A percentile compares a stretch with the other conserved stretches of the same genome.
Evolutionary conservation across 257 asterid species (phyloP).

Genomic region (Solanum chiquidenum): DNA sequence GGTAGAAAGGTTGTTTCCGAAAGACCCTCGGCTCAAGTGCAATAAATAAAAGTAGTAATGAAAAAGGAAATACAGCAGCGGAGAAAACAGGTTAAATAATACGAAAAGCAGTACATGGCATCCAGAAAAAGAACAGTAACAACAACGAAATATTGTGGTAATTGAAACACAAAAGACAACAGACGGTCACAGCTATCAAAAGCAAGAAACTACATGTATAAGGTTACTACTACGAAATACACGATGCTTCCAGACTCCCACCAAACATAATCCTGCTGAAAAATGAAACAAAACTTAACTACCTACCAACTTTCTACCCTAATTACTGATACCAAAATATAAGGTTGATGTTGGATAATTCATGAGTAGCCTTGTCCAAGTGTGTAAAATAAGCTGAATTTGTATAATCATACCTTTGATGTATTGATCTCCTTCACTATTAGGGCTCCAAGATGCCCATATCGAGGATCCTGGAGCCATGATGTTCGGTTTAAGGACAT

Average conservation of each 20-base stretch:
- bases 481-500: slow-evolving; percentile 60
- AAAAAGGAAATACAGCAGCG: neutral
- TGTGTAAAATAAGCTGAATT: neutral
- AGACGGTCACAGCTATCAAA: neutral
- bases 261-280: neutral
- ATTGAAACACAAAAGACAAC: neutral
- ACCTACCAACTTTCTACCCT: neutral
- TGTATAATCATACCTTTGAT: slow-evolving; percentile 23
- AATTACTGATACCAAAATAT: neutral
- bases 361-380: neutral
- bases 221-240: neutral
- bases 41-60: neutral
- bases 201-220: neutral
- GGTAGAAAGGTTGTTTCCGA: neutral
- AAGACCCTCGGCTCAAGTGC: neutral
- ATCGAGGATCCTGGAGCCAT: slow-evolving; percentile 76
- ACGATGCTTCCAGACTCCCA: neutral
- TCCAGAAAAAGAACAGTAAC: neutral
- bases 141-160: neutral
- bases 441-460: slow-evolving; percentile 76
- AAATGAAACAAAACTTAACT: neutral
- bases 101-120: neutral
- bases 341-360: neutral
- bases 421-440: slow-evolving; percentile 49
- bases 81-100: neutral